Percentiles rank a stretch among this genome's conserved stretches.
Evolutionary conservation across 805 yeast species (phyloP).

Genomic region (Suhomyces kilbournensis): DNA sequence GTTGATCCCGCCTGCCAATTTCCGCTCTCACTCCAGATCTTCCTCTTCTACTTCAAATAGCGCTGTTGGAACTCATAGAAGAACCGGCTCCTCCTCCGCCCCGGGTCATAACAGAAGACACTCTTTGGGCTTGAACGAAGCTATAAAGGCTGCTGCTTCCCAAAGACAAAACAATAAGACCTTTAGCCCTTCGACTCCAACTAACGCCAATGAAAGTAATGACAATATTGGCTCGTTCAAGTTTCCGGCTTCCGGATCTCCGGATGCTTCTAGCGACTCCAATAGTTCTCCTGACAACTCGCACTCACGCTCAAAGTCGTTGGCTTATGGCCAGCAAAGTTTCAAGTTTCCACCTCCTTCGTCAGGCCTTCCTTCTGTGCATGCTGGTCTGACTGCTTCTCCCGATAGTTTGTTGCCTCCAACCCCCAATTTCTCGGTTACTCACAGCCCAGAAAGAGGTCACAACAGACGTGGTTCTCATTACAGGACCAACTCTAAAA

Average conservation of each 20-base stretch:
- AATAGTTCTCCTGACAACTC: slow-evolving; percentile 6
- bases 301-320: slow-evolving; percentile 37
- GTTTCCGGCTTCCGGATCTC: slow-evolving; percentile 51
- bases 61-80: slow-evolving; percentile 23
- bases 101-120: slow-evolving; percentile 87
- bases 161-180: slow-evolving; percentile 53
- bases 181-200: slow-evolving; percentile 26
- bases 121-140: slow-evolving; percentile 87
- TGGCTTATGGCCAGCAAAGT: slow-evolving; percentile 44
- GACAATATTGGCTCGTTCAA: slow-evolving; percentile 42
- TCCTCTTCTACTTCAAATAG: slow-evolving; percentile 20
- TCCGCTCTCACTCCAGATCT: slow-evolving; percentile 34
- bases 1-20: slow-evolving; percentile 19
- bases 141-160: slow-evolving; percentile 94
- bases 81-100: slow-evolving; percentile 31
- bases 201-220: slow-evolving; percentile 13
- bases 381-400: slow-evolving; percentile 24
- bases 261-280: slow-evolving; percentile 17
- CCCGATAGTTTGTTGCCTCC: slow-evolving; percentile 45
- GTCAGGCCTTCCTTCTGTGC: slow-evolving; percentile 14
- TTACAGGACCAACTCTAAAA: slow-evolving; percentile 37
- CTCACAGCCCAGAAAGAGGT: slow-evolving; percentile 37
- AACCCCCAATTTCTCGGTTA: slow-evolving; percentile 47
- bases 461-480: slow-evolving; percentile 42
- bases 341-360: slow-evolving; percentile 57